These are phyloP conservation scores for Pholiota adiposa DNA, from an alignment of 1,284 basidiomycete species.

Conservation along the genomic window DNA sequence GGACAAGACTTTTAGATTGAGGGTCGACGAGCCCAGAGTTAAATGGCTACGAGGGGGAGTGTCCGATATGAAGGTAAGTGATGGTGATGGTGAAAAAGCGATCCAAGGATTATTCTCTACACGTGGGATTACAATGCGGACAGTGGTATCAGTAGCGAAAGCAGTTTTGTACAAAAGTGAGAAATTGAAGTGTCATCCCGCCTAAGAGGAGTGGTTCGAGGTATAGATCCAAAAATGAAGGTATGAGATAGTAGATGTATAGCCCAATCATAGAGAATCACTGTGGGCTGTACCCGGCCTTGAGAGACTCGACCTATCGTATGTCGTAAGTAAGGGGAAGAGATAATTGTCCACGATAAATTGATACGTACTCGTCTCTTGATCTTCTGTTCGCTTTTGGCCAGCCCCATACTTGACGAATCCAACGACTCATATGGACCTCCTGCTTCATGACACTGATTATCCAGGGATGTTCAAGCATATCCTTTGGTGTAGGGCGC, in stretches of 20 bases:
- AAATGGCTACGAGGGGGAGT: background rate
- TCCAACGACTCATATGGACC: conserved; percentile 90
- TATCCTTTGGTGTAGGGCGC: conserved; percentile 85
- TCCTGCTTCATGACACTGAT: conserved; percentile 78
- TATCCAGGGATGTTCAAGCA: conserved; percentile 92
- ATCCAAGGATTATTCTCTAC: conserved; percentile 21
- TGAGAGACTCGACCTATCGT: conserved; percentile 28
- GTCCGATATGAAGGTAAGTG: conserved; percentile 5
- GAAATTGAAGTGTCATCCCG: conserved; percentile 3
- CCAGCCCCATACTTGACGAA: conserved; percentile 91
- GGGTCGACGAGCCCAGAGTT: background rate
- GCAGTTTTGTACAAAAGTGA: conserved; percentile 17
- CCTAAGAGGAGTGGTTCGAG: conserved; percentile 2
- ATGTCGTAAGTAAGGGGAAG: background rate
- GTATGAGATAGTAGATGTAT: conserved; percentile 1
- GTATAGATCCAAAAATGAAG: conserved; percentile 1
- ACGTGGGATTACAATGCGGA: conserved; percentile 22
- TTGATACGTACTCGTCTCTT: conserved; percentile 44
- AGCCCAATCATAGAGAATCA: conserved; percentile 15
- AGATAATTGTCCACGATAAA: conserved; percentile 6
- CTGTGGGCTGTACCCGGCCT: conserved; percentile 32
- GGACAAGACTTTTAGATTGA: background rate
- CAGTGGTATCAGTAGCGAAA: conserved; percentile 20
- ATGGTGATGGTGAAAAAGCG: background rate
- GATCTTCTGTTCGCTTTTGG: conserved; percentile 47